These are phyloP conservation scores for Agrocybe chaxingu DNA, from an alignment of 768 basidiomycete genomes.

Conservation along the genomic window DNA sequence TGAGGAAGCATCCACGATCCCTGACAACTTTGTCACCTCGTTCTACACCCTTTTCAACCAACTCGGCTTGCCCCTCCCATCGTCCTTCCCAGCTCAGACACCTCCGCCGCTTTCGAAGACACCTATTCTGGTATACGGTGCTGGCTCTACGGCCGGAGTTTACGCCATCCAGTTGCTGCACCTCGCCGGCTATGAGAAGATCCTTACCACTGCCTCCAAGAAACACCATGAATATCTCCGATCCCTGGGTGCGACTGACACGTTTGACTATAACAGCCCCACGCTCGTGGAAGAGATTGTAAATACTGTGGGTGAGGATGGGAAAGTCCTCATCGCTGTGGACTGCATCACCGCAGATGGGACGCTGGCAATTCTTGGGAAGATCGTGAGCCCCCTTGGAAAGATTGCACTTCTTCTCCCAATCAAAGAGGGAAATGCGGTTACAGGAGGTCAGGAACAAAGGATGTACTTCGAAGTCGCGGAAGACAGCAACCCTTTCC, in stretches of 20 bases:
- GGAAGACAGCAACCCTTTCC: slow-evolving; percentile 33
- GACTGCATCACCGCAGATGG: slow-evolving; percentile 36
- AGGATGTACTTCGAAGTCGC: slow-evolving; percentile 32
- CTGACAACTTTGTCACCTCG: slow-evolving; percentile 40
- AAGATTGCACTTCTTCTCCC: slow-evolving; percentile 43
- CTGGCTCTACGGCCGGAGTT: slow-evolving; percentile 36
- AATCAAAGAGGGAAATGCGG: slow-evolving; percentile 39
- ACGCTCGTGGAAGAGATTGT: slow-evolving; percentile 32
- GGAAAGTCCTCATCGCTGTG: slow-evolving; percentile 29
- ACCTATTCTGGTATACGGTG: slow-evolving; percentile 44
- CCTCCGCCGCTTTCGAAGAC: slow-evolving; percentile 25
- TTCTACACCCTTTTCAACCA: slow-evolving; percentile 39
- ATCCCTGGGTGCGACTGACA: slow-evolving; percentile 35
- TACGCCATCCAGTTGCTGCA: slow-evolving; percentile 37
- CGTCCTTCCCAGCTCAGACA: slow-evolving; percentile 24
- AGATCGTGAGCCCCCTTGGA: slow-evolving; percentile 34
- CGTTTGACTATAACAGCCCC: slow-evolving; percentile 38
- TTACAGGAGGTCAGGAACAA: slow-evolving; percentile 26
- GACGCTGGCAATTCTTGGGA: slow-evolving; percentile 33
- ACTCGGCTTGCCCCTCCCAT: slow-evolving; percentile 32
- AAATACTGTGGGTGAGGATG: slow-evolving; percentile 28
- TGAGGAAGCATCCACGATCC: slow-evolving; percentile 32
- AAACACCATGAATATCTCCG: slow-evolving; percentile 35
- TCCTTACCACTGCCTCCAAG: slow-evolving; percentile 40
- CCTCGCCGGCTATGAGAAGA: slow-evolving; percentile 38